Evolutionary conservation across 2,329 filamentous ascomycete species (phyloP), one percentile per base, ranked within the genome.

Genomic region (Xylariales sp.): DNA sequence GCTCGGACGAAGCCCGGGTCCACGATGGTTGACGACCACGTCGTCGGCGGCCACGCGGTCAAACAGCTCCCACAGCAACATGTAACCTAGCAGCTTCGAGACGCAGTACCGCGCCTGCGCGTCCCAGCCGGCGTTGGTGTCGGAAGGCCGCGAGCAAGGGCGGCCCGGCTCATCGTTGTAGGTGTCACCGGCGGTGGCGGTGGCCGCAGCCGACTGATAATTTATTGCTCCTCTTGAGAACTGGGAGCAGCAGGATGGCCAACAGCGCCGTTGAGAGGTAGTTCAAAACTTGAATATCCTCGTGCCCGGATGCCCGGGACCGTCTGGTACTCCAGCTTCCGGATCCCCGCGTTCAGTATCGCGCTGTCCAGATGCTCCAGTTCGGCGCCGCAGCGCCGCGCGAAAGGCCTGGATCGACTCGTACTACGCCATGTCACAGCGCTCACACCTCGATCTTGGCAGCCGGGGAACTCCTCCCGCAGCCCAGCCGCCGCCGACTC

Each of bases 41-140:
- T n/a, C n/a, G n/a, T n/a, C n/a, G n/a, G n/a, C n/a, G n/a, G n/a
- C n/a, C n/a, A n/a, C n/a, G n/a, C n/a, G n/a, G n/a, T n/a, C n/a
- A n/a, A n/a, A n/a, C n/a, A n/a, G n/a, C n/a, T n/a, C n/a, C n/a
- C n/a, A n/a, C n/a, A n/a, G n/a, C n/a, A n/a, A n/a, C n/a, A n/a
- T n/a, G n/a, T n/a, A n/a, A n/a, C n/a, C n/a, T 10, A 59, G 42
- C 11, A 53, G 31, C 39, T 58, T 58, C 4, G 46, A 29, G 2
- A 37, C 45, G 17, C 33, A 15, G 30, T 58, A 58, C 37, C 38
- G 43, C 1, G 31, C 10, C 11, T 46, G 29, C 29, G 63, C 64
- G 42, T 63, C 71, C 18, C 72, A 59, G 14, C 88, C 72, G 6
- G 62, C 59, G 1, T 62, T 42, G 48, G 82, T 74, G 55, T 77